phyloP scores from a whole-genome alignment of 352 stramenopile genomes.

The Phytophthora europaea region DNA sequence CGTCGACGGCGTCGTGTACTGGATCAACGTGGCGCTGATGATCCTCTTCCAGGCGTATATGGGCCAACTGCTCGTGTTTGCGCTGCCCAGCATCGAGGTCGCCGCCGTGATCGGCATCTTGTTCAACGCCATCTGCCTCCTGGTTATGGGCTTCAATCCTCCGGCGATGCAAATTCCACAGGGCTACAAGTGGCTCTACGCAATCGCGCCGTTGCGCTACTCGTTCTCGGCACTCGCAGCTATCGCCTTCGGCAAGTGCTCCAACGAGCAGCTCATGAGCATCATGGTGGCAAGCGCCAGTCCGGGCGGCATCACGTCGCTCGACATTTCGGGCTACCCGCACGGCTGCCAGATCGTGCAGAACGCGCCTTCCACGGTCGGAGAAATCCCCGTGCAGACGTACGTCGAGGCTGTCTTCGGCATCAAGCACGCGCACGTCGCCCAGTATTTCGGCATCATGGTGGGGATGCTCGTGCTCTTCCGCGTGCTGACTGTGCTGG shows the following conservation, averaged over 20 bases:
- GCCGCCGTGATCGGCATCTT: constrained; percentile 46
- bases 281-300: constrained; percentile 27
- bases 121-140: constrained; percentile 47
- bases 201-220: constrained; percentile 46
- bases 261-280: constrained; percentile 26
- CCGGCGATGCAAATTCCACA: constrained; percentile 43
- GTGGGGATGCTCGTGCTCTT: constrained; percentile 50
- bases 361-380: constrained; percentile 37
- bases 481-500: constrained; percentile 43
- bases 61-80: constrained; percentile 46
- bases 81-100: constrained; percentile 48
- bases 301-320: not conserved
- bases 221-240: constrained; percentile 41
- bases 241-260: constrained; percentile 51
- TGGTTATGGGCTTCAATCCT: constrained; percentile 59
- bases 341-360: constrained; percentile 47
- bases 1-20: constrained; percentile 42
- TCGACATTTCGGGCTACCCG: constrained; percentile 32
- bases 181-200: constrained; percentile 59
- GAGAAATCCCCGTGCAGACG: constrained; percentile 41
- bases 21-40: constrained; percentile 43
- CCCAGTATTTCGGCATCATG: constrained; percentile 42
- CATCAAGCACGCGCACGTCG: constrained; percentile 52
- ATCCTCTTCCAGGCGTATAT: constrained; percentile 54
- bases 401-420: constrained; percentile 52